Percentiles rank a stretch among this genome's conserved stretches.
Conservation (phyloP, 2,329 filamentous ascomycete species). For the Dactylellina leptospora region DNA sequence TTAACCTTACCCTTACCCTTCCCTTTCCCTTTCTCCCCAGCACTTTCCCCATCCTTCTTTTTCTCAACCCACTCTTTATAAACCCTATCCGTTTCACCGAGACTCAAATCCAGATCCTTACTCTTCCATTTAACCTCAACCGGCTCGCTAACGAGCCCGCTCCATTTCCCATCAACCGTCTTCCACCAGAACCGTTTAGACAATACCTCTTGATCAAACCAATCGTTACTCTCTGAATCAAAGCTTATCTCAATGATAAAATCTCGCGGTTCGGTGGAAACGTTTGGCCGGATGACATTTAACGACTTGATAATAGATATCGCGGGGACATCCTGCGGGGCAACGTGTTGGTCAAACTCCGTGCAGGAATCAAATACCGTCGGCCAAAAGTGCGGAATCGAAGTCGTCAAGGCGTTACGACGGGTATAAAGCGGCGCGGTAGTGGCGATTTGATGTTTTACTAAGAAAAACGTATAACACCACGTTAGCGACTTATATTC, state of each 20-base stretch:
- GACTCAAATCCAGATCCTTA: constrained; percentile 80
- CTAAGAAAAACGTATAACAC: constrained; percentile 61
- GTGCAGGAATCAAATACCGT: constrained; percentile 80
- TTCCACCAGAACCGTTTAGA: constrained; percentile 95
- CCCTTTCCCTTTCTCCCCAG: constrained; percentile 59
- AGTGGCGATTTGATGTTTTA: constrained; percentile 76
- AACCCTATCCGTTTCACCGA: constrained; percentile 78
- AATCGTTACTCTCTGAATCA: constrained; percentile 81
- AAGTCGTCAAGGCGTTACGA: constrained; percentile 73
- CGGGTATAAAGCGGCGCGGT: constrained; percentile 77
- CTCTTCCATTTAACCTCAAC: constrained; percentile 85
- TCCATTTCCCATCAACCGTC: constrained; percentile 70
- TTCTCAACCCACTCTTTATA: constrained; percentile 74
- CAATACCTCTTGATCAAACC: constrained; percentile 78
- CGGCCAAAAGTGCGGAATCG: constrained; percentile 92
- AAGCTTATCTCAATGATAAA: constrained; percentile 73
- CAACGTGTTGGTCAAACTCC: constrained; percentile 88
- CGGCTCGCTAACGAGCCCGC: constrained; percentile 84
- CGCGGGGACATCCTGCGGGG: constrained; percentile 78
- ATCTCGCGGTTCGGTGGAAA: constrained; percentile 76
- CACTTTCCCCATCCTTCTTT: constrained; percentile 62
- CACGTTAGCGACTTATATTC: not conserved
- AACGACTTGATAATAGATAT: constrained; percentile 75
- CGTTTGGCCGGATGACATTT: constrained; percentile 66
- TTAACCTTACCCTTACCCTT: constrained; percentile 59